Conservation (phyloP, 1,284 basidiomycete genomes). For the Ustilago tritici region DNA sequence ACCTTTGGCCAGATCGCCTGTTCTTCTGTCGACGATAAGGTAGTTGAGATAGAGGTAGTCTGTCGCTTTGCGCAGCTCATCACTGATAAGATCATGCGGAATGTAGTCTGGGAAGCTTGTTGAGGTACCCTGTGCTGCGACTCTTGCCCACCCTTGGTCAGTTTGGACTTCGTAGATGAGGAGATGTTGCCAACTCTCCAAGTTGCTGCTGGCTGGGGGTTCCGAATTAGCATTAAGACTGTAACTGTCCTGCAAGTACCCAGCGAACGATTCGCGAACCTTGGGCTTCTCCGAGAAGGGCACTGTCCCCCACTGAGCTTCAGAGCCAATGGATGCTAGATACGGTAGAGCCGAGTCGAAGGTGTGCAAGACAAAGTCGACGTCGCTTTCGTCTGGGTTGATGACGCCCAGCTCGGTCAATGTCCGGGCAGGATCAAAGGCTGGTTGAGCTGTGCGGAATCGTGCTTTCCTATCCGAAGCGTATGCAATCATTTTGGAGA, state of each 20-base stretch:
- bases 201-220: neutral
- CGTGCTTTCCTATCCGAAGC: neutral
- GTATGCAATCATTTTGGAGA: conserved; percentile 11
- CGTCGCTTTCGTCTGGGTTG: conserved; percentile 38
- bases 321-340: conserved; percentile 50
- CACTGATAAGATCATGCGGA: neutral
- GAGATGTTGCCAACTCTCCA: conserved; percentile 18
- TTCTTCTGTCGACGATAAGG: conserved; percentile 38
- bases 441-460: conserved; percentile 30
- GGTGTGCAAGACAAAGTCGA: conserved; percentile 38
- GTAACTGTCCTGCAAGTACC: conserved; percentile 24
- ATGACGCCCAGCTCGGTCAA: conserved; percentile 18
- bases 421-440: neutral
- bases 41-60: conserved; percentile 44
- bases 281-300: conserved; percentile 35
- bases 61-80: neutral
- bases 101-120: conserved; percentile 28
- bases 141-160: conserved; percentile 22
- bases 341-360: conserved; percentile 54
- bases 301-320: conserved; percentile 47
- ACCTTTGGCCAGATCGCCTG: conserved; percentile 31
- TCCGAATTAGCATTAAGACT: neutral
- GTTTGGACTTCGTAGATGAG: conserved; percentile 25
- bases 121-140: conserved; percentile 21
- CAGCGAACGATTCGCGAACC: neutral